phyloP scores from a whole-genome alignment of 2,329 filamentous ascomycete species.

The Botryotinia calthae region DNA sequence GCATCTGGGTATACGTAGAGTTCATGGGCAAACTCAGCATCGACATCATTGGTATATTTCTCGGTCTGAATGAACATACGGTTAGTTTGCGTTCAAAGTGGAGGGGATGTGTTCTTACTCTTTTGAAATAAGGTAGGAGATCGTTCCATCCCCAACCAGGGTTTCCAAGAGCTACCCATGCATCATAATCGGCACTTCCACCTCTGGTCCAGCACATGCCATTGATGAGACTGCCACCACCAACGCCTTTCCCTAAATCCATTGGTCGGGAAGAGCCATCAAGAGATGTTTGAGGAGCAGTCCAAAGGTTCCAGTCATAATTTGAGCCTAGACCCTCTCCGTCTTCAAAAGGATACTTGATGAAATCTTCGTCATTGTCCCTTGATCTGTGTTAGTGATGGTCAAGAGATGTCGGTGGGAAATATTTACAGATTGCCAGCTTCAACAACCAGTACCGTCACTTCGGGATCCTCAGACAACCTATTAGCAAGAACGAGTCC shows the following conservation, averaged over 20 bases:
- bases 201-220: constrained; percentile 39
- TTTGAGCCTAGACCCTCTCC: constrained; percentile 39
- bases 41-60: constrained; percentile 38
- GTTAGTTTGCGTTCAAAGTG: background rate
- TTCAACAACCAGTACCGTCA: constrained; percentile 33
- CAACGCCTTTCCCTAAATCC: constrained; percentile 32
- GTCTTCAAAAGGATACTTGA: constrained; percentile 31
- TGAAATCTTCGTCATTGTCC: constrained; percentile 32
- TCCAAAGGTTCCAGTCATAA: constrained; percentile 45
- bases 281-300: constrained; percentile 40
- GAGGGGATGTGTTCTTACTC: constrained; percentile 28
- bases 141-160: constrained; percentile 40
- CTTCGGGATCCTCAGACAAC: constrained; percentile 41
- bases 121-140: constrained; percentile 43
- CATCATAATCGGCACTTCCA: constrained; percentile 37
- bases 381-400: constrained; percentile 21
- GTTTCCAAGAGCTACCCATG: constrained; percentile 45
- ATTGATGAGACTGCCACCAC: constrained; percentile 45
- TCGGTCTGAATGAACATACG: constrained; percentile 36
- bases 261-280: constrained; percentile 30
- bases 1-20: constrained; percentile 36
- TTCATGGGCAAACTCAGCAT: constrained; percentile 28
- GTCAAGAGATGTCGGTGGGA: background rate
- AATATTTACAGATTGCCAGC: constrained; percentile 30
- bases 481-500: constrained; percentile 46